Evolutionary conservation across 2,329 filamentous ascomycete species (phyloP).

Genomic region (Ophiocordyceps unilateralis): DNA sequence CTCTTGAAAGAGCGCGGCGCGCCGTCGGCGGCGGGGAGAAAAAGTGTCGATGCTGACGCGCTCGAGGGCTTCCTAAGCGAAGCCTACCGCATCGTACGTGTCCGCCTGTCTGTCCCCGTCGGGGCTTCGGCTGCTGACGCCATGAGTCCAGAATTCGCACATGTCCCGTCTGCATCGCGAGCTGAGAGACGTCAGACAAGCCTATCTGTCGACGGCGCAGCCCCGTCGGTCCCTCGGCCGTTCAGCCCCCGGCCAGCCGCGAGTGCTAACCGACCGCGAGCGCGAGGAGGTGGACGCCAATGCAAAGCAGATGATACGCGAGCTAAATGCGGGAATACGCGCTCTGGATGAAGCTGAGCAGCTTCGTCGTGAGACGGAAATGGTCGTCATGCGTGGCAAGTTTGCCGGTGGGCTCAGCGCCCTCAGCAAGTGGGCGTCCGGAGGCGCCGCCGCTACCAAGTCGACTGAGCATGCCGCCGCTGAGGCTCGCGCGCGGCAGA

Average conservation of each 20-base stretch:
- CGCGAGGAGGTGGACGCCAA: conserved; percentile 77
- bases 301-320: conserved; percentile 68
- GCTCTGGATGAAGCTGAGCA: conserved; percentile 68
- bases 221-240: conserved; percentile 39
- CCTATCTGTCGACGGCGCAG: conserved; percentile 73
- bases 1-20: conserved; percentile 44
- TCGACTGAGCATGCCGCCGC: conserved; percentile 51
- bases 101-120: neutral
- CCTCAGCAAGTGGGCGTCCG: conserved; percentile 49
- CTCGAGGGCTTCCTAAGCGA: conserved; percentile 85
- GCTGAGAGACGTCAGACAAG: conserved; percentile 66
- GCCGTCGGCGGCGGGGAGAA: conserved; percentile 26
- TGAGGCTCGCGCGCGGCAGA: conserved; percentile 50
- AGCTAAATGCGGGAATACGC: conserved; percentile 67
- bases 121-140: neutral
- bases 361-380: conserved; percentile 60
- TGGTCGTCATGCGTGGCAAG: conserved; percentile 54
- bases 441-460: conserved; percentile 28
- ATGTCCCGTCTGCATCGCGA: conserved; percentile 67
- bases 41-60: conserved; percentile 19
- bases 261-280: conserved; percentile 60
- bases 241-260: conserved; percentile 23
- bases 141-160: conserved; percentile 53
- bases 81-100: conserved; percentile 72
- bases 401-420: conserved; percentile 46